phyloP scores from a whole-genome alignment of 2,329 filamentous ascomycete genomes.

The Talaromyces sp. region DNA sequence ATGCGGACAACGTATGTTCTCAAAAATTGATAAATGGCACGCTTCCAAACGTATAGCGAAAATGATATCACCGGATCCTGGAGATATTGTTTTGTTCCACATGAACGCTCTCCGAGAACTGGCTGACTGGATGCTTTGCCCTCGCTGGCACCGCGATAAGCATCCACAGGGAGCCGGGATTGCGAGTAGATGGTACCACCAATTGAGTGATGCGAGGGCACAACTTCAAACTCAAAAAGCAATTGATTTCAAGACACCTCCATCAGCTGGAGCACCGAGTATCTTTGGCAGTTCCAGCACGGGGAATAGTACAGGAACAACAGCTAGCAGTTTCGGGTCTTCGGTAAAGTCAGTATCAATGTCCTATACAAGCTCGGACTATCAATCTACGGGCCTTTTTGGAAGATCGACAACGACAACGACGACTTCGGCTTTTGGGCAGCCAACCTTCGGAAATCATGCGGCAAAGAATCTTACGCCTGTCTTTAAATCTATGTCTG shows the following conservation, averaged over 20 bases:
- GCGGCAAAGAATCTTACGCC: conserved; percentile 10
- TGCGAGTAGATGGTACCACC: conserved; percentile 11
- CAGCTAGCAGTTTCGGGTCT: conserved; percentile 2
- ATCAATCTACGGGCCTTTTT: background rate
- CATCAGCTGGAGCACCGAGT: background rate
- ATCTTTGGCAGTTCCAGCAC: background rate
- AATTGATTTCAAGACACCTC: background rate
- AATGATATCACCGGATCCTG: conserved; percentile 3
- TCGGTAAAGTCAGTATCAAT: conserved; percentile 7
- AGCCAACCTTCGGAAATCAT: background rate
- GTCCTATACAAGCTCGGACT: background rate
- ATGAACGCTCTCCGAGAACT: conserved; percentile 14
- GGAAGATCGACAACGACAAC: background rate
- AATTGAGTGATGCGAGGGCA: conserved; percentile 11
- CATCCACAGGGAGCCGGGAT: conserved; percentile 11
- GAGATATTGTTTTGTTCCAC: background rate
- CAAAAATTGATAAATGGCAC: background rate
- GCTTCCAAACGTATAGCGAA: conserved; percentile 1
- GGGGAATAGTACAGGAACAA: background rate
- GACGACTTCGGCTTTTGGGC: background rate
- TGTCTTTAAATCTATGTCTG: conserved; percentile 8
- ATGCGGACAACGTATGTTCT: conserved; percentile 12
- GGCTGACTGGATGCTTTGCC: conserved; percentile 18
- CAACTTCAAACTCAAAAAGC: background rate
- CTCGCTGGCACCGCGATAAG: conserved; percentile 13